These are phyloP conservation scores for Penicillium nordicum DNA, from an alignment of 2,329 filamentous ascomycete genomes.

Conservation along the genomic window DNA sequence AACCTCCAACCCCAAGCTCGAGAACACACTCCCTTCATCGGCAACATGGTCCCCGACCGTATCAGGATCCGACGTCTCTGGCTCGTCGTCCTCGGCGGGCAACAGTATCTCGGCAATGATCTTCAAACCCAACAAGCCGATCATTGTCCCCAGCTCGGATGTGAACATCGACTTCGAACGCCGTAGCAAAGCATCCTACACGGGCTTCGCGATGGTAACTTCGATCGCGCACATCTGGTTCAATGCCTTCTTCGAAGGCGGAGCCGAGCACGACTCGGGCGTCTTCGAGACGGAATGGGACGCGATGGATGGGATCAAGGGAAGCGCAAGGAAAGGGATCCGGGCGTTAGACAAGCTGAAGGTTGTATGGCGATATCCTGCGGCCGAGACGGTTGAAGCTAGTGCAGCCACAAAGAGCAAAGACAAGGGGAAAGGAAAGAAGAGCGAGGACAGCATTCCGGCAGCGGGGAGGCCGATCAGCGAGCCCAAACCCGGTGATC, in stretches of 20 bases:
- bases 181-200: slow-evolving; percentile 73
- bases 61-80: slow-evolving; percentile 10
- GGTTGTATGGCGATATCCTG: slow-evolving; percentile 71
- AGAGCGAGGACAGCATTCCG: slow-evolving; percentile 22
- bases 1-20: background rate
- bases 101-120: slow-evolving; percentile 67
- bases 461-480: slow-evolving; percentile 49
- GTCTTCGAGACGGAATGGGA: slow-evolving; percentile 71
- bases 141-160: slow-evolving; percentile 76
- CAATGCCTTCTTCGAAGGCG: slow-evolving; percentile 90
- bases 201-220: slow-evolving; percentile 82
- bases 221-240: slow-evolving; percentile 96
- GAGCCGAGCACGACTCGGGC: slow-evolving; percentile 64
- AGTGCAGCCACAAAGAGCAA: background rate
- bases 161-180: slow-evolving; percentile 88
- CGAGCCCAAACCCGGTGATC: slow-evolving; percentile 64
- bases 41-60: slow-evolving; percentile 14
- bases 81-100: slow-evolving; percentile 21
- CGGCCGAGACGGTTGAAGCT: slow-evolving; percentile 11
- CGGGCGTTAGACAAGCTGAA: slow-evolving; percentile 76
- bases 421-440: slow-evolving; percentile 13
- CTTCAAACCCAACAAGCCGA: slow-evolving; percentile 65
- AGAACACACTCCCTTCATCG: background rate
- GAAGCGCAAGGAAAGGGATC: slow-evolving; percentile 76
- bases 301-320: slow-evolving; percentile 90